phyloP scores from a whole-genome alignment of 73 alveolate species.

The Tetrahymena borealis region DNA sequence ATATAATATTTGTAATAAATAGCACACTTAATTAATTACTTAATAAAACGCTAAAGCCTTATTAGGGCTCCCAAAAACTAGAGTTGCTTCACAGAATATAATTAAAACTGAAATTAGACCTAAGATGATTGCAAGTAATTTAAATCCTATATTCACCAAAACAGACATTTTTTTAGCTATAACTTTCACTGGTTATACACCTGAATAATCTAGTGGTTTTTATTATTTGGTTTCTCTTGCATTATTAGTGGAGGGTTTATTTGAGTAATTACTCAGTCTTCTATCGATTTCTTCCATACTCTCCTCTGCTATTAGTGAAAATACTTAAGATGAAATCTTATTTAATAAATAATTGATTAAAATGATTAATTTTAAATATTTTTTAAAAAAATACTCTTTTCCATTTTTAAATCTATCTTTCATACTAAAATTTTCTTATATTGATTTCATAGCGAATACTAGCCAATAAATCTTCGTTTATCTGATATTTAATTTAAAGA shows the following conservation, averaged over 20 bases:
- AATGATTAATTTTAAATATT: too few relatives aligned
- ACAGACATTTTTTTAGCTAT: background rate
- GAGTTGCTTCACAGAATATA: background rate
- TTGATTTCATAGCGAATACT: background rate
- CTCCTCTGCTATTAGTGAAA: too few relatives aligned
- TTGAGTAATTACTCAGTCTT: too few relatives aligned
- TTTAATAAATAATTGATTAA: too few relatives aligned
- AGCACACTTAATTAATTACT: background rate
- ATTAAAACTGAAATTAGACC: background rate
- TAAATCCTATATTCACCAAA: background rate
- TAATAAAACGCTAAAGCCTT: background rate
- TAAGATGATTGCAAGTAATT: background rate
- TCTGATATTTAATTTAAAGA: background rate
- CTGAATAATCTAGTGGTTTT: background rate
- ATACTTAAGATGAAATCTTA: too few relatives aligned
- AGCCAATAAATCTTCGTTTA: background rate
- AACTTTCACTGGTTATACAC: background rate
- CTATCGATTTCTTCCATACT: too few relatives aligned
- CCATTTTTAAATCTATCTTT: background rate
- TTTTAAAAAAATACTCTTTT: background rate
- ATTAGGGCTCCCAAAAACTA: background rate
- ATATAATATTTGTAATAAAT: background rate
- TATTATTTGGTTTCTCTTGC: background rate
- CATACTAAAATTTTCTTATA: background rate
- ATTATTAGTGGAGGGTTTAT: background rate